Evolutionary conservation across 441 rosid species (phyloP), one percentile per base, ranked within the genome.

Genomic region (Jatropha multifida): DNA sequence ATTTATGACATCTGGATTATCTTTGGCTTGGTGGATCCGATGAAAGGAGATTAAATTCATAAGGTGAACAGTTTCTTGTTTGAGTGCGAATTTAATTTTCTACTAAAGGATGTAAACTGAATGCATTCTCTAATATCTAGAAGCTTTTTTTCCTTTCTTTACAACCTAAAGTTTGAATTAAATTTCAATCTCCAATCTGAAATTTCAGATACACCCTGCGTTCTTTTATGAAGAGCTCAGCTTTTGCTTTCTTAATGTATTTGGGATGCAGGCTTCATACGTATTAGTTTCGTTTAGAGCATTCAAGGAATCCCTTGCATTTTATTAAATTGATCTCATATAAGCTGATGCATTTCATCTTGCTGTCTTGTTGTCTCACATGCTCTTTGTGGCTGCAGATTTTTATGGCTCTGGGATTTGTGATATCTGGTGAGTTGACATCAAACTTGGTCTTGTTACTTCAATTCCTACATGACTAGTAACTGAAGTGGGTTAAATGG

Each of bases 381-480:
- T 58, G 0, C 27, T 58, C 11, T n/a, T 20, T 58, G 61, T 7
- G 61, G 61, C 27, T 58, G 61, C 61, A 58, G 61, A 20, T 58
- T 20, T 58, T 58, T 58, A 58, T 58, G 61, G 61, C 32, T 58
- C 61, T 58, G 61, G 61, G 61, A n/a, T 58, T 58, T 58, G 61
- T 58, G 61, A 20, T 58, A 1, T 58, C 61, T 20, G 61, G 61
- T 58, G 32, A 58, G 61, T 58, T 56, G 8, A 9, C 26, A 20
- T 55, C 11, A 13, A 14, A 17, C 58, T 7, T 58, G 32, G 26
- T 58, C 27, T 20, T 58, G 32, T 58, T 58, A 20, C 8, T 58
- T n/a, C 12, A 7, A 58, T 20, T 20, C 13, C 5, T 58, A 7
- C 61, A 58, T 58, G 61, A 20, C 32, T 58, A 8, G 61, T n/a